phyloP scores from a whole-genome alignment of 768 basidiomycete genomes.

The Mycena vitilis region DNA sequence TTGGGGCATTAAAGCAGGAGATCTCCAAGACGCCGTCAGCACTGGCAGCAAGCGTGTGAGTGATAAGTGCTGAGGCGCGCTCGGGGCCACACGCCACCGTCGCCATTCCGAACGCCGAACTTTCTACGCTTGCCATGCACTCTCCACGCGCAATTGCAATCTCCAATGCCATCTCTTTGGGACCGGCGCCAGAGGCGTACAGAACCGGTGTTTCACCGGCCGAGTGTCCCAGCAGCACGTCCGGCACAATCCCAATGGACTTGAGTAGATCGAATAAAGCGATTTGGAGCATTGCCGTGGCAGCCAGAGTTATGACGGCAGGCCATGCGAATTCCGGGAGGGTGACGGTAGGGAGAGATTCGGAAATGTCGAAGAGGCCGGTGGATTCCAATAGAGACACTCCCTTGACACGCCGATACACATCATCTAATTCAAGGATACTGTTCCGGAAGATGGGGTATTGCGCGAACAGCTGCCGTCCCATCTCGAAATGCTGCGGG shows the following conservation, averaged over 20 bases:
- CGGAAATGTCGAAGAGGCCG: conserved; percentile 40
- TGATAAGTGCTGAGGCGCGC: background rate
- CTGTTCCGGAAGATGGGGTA: conserved; percentile 43
- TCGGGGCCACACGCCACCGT: background rate
- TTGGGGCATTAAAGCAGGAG: conserved; percentile 46
- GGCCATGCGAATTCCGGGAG: conserved; percentile 24
- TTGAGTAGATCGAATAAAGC: conserved; percentile 45
- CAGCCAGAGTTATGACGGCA: conserved; percentile 39
- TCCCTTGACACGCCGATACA: conserved; percentile 38
- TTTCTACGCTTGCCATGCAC: conserved; percentile 38
- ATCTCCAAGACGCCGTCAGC: conserved; percentile 35
- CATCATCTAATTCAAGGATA: conserved; percentile 43
- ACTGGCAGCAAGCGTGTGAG: background rate
- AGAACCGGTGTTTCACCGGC: conserved; percentile 50
- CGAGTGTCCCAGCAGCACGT: conserved; percentile 47
- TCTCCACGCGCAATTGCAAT: conserved; percentile 47
- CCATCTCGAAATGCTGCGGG: conserved; percentile 48
- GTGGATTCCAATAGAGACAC: conserved; percentile 41
- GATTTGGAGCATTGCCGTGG: conserved; percentile 48
- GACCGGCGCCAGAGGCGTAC: conserved; percentile 46
- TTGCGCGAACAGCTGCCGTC: conserved; percentile 42
- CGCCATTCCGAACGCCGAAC: conserved; percentile 27
- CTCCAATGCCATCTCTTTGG: conserved; percentile 45
- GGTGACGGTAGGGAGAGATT: background rate
- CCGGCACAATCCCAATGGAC: conserved; percentile 40